Percentiles rank a stretch among this genome's conserved stretches.
phyloP scores from a whole-genome alignment of 768 basidiomycete genomes.

The Russula lepida region DNA sequence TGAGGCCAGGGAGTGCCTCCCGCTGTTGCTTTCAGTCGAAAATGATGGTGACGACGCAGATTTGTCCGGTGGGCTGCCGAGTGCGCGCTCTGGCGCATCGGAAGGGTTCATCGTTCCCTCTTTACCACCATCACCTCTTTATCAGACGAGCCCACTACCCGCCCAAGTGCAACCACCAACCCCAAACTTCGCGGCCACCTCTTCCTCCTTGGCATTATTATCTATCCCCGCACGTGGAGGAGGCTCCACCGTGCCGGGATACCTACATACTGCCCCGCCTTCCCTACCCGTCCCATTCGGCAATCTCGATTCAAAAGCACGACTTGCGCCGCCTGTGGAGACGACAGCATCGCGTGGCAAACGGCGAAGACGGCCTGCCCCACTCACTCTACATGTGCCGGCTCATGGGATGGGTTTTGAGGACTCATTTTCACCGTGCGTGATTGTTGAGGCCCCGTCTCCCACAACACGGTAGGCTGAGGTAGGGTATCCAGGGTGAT shows the following conservation, averaged over 20 bases:
- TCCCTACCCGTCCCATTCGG: background rate
- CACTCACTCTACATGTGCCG: background rate
- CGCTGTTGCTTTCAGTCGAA: slow-evolving; percentile 40
- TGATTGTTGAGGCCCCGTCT: background rate
- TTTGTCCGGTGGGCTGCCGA: background rate
- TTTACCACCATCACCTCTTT: background rate
- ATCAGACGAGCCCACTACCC: background rate
- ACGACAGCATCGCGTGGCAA: background rate
- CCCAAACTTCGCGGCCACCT: background rate
- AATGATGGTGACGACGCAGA: background rate
- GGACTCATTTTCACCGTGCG: slow-evolving; percentile 6
- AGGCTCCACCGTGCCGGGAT: background rate
- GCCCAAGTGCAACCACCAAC: background rate
- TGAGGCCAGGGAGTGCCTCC: slow-evolving; percentile 61
- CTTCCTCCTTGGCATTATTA: background rate
- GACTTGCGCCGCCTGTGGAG: background rate
- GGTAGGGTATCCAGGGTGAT: background rate
- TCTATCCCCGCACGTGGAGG: slow-evolving; percentile 14
- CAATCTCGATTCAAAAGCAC: background rate
- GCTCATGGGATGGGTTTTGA: background rate
- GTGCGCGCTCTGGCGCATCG: background rate
- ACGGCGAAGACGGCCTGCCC: background rate
- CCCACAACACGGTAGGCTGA: background rate
- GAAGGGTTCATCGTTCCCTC: background rate
- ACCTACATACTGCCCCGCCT: background rate